Percentiles rank a stretch among this genome's conserved stretches.
phyloP scores from a whole-genome alignment of 371 early-diverging fungal species.

The Conidiobolus incongruus region DNA sequence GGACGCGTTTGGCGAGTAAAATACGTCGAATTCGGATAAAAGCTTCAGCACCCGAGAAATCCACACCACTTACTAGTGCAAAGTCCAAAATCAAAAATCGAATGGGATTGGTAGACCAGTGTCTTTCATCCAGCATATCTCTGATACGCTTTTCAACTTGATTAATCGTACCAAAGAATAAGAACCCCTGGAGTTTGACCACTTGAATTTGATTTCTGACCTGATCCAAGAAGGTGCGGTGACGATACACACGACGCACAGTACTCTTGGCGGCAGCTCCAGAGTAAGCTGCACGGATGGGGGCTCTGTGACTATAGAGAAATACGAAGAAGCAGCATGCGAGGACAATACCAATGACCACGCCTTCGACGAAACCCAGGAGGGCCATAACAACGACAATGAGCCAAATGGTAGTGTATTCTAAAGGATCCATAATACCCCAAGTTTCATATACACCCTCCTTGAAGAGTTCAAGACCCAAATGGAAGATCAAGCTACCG shows the following conservation, averaged over 20 bases:
- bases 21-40: conserved; percentile 68
- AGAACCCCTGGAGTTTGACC: conserved; percentile 71
- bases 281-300: conserved; percentile 55
- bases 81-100: conserved; percentile 73
- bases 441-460: conserved; percentile 75
- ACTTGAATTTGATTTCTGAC: conserved; percentile 69
- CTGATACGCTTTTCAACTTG: conserved; percentile 59
- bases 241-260: conserved; percentile 68
- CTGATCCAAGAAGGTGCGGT: conserved; percentile 58
- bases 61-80: conserved; percentile 69
- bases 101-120: conserved; percentile 45
- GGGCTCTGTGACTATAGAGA: conserved; percentile 47
- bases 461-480: conserved; percentile 77
- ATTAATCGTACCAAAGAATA: conserved; percentile 88
- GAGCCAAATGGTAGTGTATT: conserved; percentile 68
- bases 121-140: conserved; percentile 17
- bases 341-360: conserved; percentile 71
- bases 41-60: conserved; percentile 84
- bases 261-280: conserved; percentile 61
- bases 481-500: conserved; percentile 80
- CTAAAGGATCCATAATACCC: conserved; percentile 59
- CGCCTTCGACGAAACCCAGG: conserved; percentile 86
- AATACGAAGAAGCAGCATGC: conserved; percentile 89
- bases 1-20: conserved; percentile 39
- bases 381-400: conserved; percentile 69